Evolutionary conservation across 2,329 filamentous ascomycete species (phyloP), one percentile per base, ranked within the genome.

Genomic region (Seiridium unicorne): DNA sequence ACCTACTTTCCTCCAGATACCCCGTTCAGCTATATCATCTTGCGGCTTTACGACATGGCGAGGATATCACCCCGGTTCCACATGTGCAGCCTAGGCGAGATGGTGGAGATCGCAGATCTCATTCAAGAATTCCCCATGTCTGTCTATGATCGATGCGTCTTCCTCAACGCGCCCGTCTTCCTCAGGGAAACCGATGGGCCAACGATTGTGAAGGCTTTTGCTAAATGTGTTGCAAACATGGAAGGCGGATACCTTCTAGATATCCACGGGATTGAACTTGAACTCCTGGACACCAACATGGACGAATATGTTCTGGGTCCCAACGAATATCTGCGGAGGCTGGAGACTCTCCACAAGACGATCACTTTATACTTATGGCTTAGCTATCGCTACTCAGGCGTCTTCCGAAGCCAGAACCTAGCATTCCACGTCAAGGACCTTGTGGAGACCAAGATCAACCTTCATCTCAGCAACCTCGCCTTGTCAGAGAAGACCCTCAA

Each of bases 291-390:
- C 62, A 74, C 89, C 1, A 82, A 89, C 51, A 61, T 77, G 34
- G 65, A 73, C 2, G 63, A 74, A 6, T 73, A 68, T 34, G 68
- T 76, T 0, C 72, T 75, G 0, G 72, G 46, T 1, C 72, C 74
- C 11, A 76, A 82, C 57, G 72, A 78, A 0, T 91, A 92, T 65
- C 80, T 99, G 9, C 78, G 79, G 58, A 76, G 80, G 7, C 79
- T 98, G 26, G 95, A 99, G 73, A 73, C 78, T 3, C 81, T 99
- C 13, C 95, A 99, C 77, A 91, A 91, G 68, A 81, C 86, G 35
- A 79, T 99, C 44, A 92, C 94, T 49, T 78, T 93, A 51, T 99
- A 98, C 71, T 82, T 96, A 2, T 99, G 95, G 95, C 81, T 99
- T 13, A 94, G 91, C 67, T 98, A 94, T 74, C 89, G 94, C 5